Conservation (phyloP, 495 filamentous ascomycete species). For the Cetradonia linearis region DNA sequence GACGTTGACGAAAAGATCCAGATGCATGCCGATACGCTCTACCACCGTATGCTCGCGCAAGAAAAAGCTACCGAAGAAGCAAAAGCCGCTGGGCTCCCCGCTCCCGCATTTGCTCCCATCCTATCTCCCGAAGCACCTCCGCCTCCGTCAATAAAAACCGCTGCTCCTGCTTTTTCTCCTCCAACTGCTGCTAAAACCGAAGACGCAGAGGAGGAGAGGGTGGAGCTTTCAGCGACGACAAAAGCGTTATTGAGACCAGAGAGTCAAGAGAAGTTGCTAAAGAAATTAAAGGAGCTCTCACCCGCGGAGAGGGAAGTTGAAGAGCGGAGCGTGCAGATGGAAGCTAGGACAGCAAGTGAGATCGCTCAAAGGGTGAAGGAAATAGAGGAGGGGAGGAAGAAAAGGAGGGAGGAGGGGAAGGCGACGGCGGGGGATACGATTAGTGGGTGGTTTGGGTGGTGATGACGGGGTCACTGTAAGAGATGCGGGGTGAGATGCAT, state of each 20-base stretch:
- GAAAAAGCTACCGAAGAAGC: slow-evolving; percentile 59
- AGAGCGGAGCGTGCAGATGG: slow-evolving; percentile 50
- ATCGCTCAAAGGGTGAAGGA: slow-evolving; percentile 43
- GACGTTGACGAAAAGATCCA: slow-evolving; percentile 83
- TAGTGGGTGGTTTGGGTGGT: slow-evolving; percentile 40
- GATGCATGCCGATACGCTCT: slow-evolving; percentile 86
- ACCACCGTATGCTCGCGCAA: slow-evolving; percentile 72
- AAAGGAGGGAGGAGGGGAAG: slow-evolving; percentile 49
- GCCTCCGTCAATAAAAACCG: not conserved
- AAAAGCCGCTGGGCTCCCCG: slow-evolving; percentile 46
- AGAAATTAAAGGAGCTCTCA: slow-evolving; percentile 47
- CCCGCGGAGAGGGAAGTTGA: slow-evolving; percentile 57
- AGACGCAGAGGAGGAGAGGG: not conserved
- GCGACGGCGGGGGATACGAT: slow-evolving; percentile 43
- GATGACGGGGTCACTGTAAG: not conserved
- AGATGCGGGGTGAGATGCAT: not conserved
- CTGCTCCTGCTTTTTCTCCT: slow-evolving; percentile 31
- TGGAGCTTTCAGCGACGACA: slow-evolving; percentile 7
- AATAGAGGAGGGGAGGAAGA: slow-evolving; percentile 44
- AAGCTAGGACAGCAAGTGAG: slow-evolving; percentile 46
- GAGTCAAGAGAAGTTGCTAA: slow-evolving; percentile 36
- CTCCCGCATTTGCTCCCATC: slow-evolving; percentile 38
- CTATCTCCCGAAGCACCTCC: slow-evolving; percentile 29
- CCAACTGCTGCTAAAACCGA: slow-evolving; percentile 5
- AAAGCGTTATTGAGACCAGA: slow-evolving; percentile 28